These are phyloP conservation scores for Kalanchoe fedtschenkoi DNA, from an alignment of 164 flowering plant genomes.

Conservation along the genomic window DNA sequence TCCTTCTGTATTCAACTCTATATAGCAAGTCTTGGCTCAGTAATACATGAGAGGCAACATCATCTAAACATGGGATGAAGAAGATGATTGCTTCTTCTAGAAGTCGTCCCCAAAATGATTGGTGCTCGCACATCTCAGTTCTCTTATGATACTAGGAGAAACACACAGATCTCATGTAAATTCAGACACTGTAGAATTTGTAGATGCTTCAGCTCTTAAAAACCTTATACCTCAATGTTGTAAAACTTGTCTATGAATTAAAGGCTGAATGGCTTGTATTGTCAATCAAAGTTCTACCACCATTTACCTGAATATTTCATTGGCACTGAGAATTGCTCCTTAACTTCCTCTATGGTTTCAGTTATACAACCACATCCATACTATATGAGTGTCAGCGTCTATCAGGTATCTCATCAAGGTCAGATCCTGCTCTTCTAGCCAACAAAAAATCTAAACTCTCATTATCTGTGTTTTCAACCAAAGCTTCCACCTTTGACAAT, in stretches of 20 bases:
- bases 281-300: too few species aligned
- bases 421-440: background rate
- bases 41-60: background rate
- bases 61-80: background rate
- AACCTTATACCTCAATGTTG: background rate
- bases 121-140: background rate
- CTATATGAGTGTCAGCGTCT: too few species aligned
- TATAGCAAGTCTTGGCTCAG: background rate
- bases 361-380: too few species aligned
- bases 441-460: constrained; percentile 45
- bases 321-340: too few species aligned
- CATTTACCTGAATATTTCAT: too few species aligned
- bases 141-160: background rate
- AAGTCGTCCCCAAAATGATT: background rate
- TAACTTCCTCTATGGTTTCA: too few species aligned
- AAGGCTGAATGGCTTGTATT: background rate
- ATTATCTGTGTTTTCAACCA: constrained; percentile 22
- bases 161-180: background rate
- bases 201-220: background rate
- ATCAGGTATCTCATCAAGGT: too few species aligned
- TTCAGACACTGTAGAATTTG: background rate
- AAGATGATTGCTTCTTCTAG: background rate
- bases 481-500: constrained; percentile 35
- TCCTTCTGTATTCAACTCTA: constrained; percentile 3
- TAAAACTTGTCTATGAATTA: background rate